Conservation (phyloP, 2,329 filamentous ascomycete genomes). For the Camptophora hylomeconis region DNA sequence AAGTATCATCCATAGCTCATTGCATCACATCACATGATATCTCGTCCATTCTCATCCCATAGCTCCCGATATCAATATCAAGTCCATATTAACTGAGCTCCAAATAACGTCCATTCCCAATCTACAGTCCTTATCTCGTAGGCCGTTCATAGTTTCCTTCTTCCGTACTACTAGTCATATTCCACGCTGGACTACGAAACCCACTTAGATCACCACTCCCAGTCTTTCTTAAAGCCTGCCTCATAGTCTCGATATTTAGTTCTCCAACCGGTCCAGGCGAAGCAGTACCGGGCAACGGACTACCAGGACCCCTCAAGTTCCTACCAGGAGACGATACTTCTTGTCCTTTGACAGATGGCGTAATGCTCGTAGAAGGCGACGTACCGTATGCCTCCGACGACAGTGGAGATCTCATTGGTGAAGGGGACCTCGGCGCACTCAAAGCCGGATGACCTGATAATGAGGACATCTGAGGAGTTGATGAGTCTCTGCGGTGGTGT, state of each 20-base stretch:
- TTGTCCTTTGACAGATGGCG: constrained; percentile 59
- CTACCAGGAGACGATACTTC: constrained; percentile 52
- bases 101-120: no score
- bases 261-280: constrained; percentile 46
- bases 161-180: no score
- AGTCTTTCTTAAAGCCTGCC: constrained; percentile 72
- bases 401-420: constrained; percentile 65
- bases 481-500: constrained; percentile 48
- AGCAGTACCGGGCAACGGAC: constrained; percentile 45
- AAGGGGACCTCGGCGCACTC: constrained; percentile 49
- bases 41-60: no score
- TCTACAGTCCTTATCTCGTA: no score
- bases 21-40: no score
- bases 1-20: no score
- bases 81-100: no score
- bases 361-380: constrained; percentile 65
- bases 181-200: constrained; percentile 21
- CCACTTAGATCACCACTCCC: constrained; percentile 64
- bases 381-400: constrained; percentile 56
- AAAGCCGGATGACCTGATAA: constrained; percentile 13
- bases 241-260: constrained; percentile 85
- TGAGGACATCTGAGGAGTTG: constrained; percentile 41
- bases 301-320: constrained; percentile 43
- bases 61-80: no score
- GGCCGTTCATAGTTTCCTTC: no score